These are phyloP conservation scores for Epichloe coenophiala DNA, from an alignment of 2,329 filamentous ascomycete genomes.

Conservation along the genomic window DNA sequence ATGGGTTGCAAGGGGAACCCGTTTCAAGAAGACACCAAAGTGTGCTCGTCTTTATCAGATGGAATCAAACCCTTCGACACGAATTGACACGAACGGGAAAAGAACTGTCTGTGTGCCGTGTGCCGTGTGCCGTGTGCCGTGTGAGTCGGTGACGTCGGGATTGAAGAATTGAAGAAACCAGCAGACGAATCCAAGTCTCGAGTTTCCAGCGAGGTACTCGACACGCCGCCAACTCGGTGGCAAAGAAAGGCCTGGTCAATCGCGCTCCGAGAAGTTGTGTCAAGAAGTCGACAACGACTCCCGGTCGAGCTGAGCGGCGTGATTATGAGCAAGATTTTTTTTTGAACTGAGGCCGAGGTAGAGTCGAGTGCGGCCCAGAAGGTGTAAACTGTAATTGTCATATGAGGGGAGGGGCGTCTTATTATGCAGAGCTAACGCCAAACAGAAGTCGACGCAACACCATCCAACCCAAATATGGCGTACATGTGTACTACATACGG, in stretches of 20 bases:
- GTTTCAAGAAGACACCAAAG: neutral
- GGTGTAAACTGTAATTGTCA: neutral
- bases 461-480: neutral
- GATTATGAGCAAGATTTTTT: neutral
- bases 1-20: neutral
- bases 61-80: neutral
- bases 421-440: neutral
- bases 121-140: neutral
- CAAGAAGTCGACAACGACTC: neutral
- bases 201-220: neutral
- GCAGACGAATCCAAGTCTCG: neutral
- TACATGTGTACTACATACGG: neutral
- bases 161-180: neutral
- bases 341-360: no score
- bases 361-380: neutral
- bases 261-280: neutral
- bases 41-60: neutral
- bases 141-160: neutral
- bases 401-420: neutral
- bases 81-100: neutral
- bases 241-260: neutral
- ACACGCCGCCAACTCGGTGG: neutral
- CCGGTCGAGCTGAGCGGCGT: no score
- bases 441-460: neutral
- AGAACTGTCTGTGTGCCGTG: neutral